phyloP scores from a whole-genome alignment of 2,329 filamentous ascomycete genomes.

The Proliferodiscus dingleyae region DNA sequence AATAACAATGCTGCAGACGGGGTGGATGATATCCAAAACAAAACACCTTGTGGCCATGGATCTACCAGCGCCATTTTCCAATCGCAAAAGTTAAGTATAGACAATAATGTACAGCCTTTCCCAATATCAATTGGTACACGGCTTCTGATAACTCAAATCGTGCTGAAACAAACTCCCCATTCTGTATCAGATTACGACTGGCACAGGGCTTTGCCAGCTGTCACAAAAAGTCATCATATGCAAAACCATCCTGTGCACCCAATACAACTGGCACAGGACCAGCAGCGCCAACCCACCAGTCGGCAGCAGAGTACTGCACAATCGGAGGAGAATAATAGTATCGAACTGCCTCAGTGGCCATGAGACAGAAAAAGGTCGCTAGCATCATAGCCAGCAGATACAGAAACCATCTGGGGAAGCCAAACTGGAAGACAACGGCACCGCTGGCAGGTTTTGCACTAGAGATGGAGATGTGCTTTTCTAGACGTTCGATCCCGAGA shows the following conservation, averaged over 20 bases:
- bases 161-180: neutral
- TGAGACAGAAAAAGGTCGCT: neutral
- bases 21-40: too few species aligned
- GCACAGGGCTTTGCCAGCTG: too few species aligned
- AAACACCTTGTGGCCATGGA: neutral
- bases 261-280: neutral
- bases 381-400: neutral
- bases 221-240: neutral
- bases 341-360: neutral
- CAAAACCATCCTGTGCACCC: neutral
- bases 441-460: too few species aligned
- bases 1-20: too few species aligned
- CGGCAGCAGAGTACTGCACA: neutral
- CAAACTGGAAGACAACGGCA: neutral
- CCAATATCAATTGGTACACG: neutral
- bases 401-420: neutral
- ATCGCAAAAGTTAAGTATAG: neutral
- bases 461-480: conserved; percentile 42
- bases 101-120: neutral
- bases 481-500: conserved; percentile 53
- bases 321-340: neutral
- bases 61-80: neutral
- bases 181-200: too few species aligned
- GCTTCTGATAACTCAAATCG: neutral
- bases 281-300: neutral